A percentile compares a stretch with the other conserved stretches of the same genome.
Evolutionary conservation across 331 rosid species (phyloP).

Genomic region (Quercus lobata): DNA sequence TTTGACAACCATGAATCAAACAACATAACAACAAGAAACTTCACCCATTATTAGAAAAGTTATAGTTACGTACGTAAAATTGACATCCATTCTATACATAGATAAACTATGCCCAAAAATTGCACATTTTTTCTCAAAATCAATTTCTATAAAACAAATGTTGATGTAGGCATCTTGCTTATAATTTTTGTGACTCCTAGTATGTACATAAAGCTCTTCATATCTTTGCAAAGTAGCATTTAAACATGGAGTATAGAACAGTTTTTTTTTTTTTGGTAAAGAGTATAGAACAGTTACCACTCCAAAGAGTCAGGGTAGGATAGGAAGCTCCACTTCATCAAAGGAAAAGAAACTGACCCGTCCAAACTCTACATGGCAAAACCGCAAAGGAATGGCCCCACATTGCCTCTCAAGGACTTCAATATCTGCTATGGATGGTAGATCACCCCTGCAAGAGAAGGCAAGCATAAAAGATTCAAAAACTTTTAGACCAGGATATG

Average conservation of each 20-base stretch:
- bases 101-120: no score
- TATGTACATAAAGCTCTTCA: not conserved
- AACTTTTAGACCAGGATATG: not conserved
- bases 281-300: not conserved
- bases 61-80: no score
- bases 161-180: no score
- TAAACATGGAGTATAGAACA: not conserved
- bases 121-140: no score
- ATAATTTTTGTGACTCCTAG: no score
- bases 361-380: slow-evolving; percentile 60
- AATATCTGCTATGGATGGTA: slow-evolving; percentile 50
- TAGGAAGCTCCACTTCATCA: slow-evolving; percentile 20
- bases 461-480: slow-evolving; percentile 8
- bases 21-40: no score
- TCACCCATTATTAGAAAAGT: no score
- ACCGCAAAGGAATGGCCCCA: slow-evolving; percentile 53
- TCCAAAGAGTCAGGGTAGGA: not conserved
- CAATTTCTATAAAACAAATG: no score
- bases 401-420: slow-evolving; percentile 55
- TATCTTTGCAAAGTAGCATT: not conserved
- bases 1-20: no score
- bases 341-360: slow-evolving; percentile 66
- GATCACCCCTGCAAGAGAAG: slow-evolving; percentile 48
- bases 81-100: no score
- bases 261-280: no score